Conservation (phyloP, 345 rosid genomes). For the Leavenworthia alabamica region DNA sequence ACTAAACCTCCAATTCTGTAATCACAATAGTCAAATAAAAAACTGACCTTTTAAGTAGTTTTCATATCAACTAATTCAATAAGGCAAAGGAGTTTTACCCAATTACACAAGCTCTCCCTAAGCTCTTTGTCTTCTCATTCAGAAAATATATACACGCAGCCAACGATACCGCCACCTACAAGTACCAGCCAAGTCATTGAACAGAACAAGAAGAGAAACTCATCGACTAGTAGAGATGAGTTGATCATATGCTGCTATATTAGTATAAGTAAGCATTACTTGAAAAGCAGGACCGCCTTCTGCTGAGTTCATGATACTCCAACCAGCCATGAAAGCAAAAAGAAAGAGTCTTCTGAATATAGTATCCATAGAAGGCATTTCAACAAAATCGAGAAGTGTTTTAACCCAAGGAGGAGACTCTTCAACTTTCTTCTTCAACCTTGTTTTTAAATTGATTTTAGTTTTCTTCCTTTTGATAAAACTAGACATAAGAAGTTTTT, state of each 20-base stretch:
- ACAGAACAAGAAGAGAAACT: too few species aligned
- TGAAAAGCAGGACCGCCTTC: slow-evolving; percentile 99
- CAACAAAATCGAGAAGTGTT: slow-evolving; percentile 65
- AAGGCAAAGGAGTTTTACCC: slow-evolving; percentile 43
- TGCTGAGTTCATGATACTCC: slow-evolving; percentile 97
- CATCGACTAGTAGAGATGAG: too few species aligned
- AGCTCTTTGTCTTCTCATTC: slow-evolving; percentile 86
- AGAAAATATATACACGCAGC: slow-evolving; percentile 92
- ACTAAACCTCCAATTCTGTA: slow-evolving; percentile 76
- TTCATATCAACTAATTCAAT: neutral
- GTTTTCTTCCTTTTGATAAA: slow-evolving; percentile 68
- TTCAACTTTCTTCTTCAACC: slow-evolving; percentile 85
- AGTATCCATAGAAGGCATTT: slow-evolving; percentile 73
- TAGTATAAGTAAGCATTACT: slow-evolving; percentile 50
- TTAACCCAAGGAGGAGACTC: slow-evolving; percentile 94
- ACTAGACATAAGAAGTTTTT: slow-evolving; percentile 82
- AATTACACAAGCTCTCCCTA: slow-evolving; percentile 67
- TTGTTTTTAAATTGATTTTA: slow-evolving; percentile 75
- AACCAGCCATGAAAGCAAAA: slow-evolving; percentile 96
- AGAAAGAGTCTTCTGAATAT: slow-evolving; percentile 88
- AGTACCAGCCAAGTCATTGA: slow-evolving; percentile 7
- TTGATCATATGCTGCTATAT: too few species aligned
- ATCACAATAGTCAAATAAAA: neutral
- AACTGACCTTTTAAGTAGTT: neutral
- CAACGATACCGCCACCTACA: slow-evolving; percentile 90